phyloP scores from a whole-genome alignment of 305 asterid species.

The Fraxinus baroniana region DNA sequence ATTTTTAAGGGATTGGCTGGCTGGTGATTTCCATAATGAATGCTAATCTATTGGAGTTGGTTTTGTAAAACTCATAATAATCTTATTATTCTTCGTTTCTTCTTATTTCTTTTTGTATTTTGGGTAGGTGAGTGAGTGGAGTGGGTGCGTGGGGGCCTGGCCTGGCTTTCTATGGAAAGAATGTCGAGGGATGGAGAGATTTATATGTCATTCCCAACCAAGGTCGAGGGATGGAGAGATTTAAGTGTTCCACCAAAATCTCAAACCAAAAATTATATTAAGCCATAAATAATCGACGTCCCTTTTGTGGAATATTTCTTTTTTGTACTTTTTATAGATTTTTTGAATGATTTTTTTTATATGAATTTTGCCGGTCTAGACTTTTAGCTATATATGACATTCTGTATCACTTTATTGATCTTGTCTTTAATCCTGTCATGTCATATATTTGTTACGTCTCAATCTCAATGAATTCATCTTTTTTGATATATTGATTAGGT shows the following conservation, averaged over 20 bases:
- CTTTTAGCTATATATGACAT: background rate
- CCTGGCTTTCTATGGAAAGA: background rate
- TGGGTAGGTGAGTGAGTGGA: background rate
- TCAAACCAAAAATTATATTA: background rate
- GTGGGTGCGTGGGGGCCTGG: background rate
- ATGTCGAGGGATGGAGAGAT: background rate
- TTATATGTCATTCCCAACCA: background rate
- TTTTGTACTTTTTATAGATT: background rate
- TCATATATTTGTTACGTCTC: background rate
- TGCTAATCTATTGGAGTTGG: background rate
- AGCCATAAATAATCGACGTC: background rate
- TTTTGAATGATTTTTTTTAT: no score
- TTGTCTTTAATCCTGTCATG: background rate
- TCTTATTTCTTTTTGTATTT: background rate
- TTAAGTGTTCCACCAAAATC: background rate
- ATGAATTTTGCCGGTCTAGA: no score
- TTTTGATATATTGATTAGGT: background rate
- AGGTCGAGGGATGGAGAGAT: no score
- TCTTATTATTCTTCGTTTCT: background rate
- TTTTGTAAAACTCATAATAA: background rate
- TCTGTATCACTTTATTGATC: no score
- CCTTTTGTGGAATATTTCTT: background rate
- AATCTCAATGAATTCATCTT: background rate
- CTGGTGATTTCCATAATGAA: background rate
- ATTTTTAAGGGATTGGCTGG: no score